A percentile compares a stretch with the other conserved stretches of the same genome.
Evolutionary conservation across 495 filamentous ascomycete species (phyloP).

Genomic region (Trichoderma orchidacearum): DNA sequence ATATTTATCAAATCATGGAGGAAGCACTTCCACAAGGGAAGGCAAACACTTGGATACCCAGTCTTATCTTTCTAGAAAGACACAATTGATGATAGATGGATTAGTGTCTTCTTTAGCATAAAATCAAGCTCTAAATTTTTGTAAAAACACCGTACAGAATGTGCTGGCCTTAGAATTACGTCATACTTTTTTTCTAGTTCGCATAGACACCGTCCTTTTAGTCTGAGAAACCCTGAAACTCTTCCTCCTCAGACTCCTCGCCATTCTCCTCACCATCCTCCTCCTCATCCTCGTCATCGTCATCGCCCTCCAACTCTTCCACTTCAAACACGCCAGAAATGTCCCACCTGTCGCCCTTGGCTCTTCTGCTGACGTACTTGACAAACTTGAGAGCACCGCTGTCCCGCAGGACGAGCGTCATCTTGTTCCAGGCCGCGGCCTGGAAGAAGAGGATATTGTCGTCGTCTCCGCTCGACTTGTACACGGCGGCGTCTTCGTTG

Average conservation of each 20-base stretch:
- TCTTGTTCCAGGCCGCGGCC: conserved; percentile 76
- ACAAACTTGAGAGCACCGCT: conserved; percentile 79
- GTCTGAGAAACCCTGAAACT: conserved; percentile 32
- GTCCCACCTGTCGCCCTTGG: conserved; percentile 90
- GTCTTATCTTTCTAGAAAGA: too few species aligned
- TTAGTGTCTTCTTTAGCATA: too few species aligned
- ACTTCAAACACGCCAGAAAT: conserved; percentile 57
- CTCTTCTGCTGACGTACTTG: conserved; percentile 79
- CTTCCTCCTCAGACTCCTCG: conserved; percentile 29
- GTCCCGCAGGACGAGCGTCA: conserved; percentile 82
- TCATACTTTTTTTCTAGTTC: too few species aligned
- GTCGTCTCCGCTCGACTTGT: conserved; percentile 68
- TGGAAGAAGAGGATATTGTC: conserved; percentile 86
- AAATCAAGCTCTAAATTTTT: too few species aligned
- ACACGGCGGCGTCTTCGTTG: conserved; percentile 71
- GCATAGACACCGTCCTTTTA: conserved; percentile 2
- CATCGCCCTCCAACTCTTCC: conserved; percentile 19
- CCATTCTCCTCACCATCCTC: conserved; percentile 11
- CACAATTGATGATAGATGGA: too few species aligned
- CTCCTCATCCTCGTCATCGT: conserved; percentile 20
- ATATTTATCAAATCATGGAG: neutral
- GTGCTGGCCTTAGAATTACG: too few species aligned
- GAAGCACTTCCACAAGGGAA: neutral
- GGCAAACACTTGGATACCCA: neutral
- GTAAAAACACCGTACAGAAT: too few species aligned